Evolutionary conservation across 1,284 basidiomycete genomes (phyloP).

Genomic region (Phellopilus nigrolimitatus): DNA sequence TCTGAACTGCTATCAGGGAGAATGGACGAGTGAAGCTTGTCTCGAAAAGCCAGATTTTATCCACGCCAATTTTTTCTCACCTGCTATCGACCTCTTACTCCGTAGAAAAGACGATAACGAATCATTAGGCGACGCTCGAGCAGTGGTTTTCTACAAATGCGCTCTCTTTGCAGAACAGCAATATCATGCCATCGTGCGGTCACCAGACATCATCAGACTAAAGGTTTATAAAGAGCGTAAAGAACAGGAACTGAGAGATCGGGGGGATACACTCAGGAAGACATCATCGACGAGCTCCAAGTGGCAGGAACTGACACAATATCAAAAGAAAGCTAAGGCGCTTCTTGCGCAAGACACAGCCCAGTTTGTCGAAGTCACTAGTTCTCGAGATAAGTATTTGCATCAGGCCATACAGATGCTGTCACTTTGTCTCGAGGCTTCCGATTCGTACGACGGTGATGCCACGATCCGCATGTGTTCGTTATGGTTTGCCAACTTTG

Average conservation of each 20-base stretch:
- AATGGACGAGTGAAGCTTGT: constrained; percentile 86
- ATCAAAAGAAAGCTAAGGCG: constrained; percentile 36
- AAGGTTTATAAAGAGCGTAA: constrained; percentile 75
- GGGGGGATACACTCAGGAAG: constrained; percentile 38
- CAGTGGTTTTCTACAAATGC: constrained; percentile 76
- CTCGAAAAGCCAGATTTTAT: constrained; percentile 81
- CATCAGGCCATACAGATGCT: constrained; percentile 80
- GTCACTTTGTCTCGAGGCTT: constrained; percentile 63
- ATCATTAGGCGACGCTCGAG: constrained; percentile 34
- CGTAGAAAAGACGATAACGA: constrained; percentile 23
- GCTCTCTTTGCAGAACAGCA: constrained; percentile 89
- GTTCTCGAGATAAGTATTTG: constrained; percentile 63
- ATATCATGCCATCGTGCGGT: constrained; percentile 64
- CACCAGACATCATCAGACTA: constrained; percentile 69
- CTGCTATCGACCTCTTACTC: constrained; percentile 47
- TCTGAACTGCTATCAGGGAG: constrained; percentile 49
- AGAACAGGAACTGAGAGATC: constrained; percentile 53
- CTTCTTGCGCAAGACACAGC: constrained; percentile 55
- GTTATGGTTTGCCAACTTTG: constrained; percentile 88
- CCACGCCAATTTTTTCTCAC: constrained; percentile 62
- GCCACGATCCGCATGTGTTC: constrained; percentile 81
- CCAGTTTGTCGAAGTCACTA: constrained; percentile 55
- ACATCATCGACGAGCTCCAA: constrained; percentile 27
- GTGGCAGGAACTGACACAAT: constrained; percentile 25
- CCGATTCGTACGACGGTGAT: constrained; percentile 74